phyloP scores from a whole-genome alignment of 192 early-diverging fungal genomes.

The Linnemannia hyalina region DNA sequence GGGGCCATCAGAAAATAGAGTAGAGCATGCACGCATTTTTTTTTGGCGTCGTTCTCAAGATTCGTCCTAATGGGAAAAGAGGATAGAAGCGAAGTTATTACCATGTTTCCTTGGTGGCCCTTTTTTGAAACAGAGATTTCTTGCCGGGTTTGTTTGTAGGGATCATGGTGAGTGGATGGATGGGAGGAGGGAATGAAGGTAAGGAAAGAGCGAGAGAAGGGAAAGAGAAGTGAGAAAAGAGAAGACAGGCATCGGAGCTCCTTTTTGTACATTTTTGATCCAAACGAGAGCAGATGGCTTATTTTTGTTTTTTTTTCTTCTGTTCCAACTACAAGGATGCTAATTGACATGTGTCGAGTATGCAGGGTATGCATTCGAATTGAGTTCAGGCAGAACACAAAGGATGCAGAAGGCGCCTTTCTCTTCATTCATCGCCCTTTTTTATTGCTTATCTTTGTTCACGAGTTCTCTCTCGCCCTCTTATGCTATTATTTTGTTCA shows the following conservation, averaged over 20 bases:
- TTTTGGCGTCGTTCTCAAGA: no score
- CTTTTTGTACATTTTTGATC: not conserved
- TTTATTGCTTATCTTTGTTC: not conserved
- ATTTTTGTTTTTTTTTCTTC: not conserved
- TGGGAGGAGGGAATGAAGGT: not conserved
- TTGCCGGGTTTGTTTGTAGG: not conserved
- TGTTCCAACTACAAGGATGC: not conserved
- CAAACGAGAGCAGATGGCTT: not conserved
- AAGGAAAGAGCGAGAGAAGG: not conserved
- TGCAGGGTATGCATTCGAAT: not conserved
- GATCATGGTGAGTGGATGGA: not conserved
- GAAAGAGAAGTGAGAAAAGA: not conserved
- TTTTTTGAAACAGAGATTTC: not conserved
- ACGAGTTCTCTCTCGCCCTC: not conserved
- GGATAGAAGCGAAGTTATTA: not conserved
- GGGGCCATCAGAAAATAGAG: not conserved
- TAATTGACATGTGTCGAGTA: not conserved
- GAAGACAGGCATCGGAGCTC: not conserved
- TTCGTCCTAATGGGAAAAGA: not conserved
- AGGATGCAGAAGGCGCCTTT: no score
- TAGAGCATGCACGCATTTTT: no score
- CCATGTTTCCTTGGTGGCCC: constrained; percentile 14
- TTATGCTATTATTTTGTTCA: not conserved
- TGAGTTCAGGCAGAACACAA: not conserved
- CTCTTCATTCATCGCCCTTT: not conserved